Base-by-base conservation (phyloP, 2,329 filamentous ascomycete species). In the Allantophomopsis lycopodina region DNA sequence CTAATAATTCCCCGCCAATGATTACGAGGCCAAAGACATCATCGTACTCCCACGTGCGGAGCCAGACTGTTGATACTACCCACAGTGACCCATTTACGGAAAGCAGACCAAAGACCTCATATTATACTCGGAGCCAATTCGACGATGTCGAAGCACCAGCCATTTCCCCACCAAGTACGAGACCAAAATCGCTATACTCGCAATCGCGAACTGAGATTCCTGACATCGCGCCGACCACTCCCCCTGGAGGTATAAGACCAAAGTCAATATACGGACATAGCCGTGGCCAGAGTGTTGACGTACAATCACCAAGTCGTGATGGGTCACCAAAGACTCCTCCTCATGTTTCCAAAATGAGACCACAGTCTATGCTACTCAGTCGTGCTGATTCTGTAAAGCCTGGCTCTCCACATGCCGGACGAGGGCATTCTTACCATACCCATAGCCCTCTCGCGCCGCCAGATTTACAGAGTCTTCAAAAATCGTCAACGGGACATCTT, bases 401-500 rank as follows among this genome's bases (percentile, higher is more conserved):
- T 16, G 42, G 42, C 21, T 36, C 42, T 15, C 37, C 20, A 13
- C 39, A 43, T 20, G 36, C 37, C 44, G 49, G 43, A 49, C 46
- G 40, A 43, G 53, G 52, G n/a, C 46, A 50, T n/a, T 43, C 54
- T 40, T 47, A 49, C 39, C 55, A 57, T 38, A 49, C 50, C 31
- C 50, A 55, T 18, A 55, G 68, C 11, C 63, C 70, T 3, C 59
- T 87, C 13, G 71, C 68, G 7, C 68, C 73, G 0, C 79, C 84
- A 2, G 87, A 95, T 46, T 68, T 96, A 10, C 75, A 87, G 56
- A 79, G 76, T 28, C 68, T 98, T 14, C 82, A 89, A 42, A 84
- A 84, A 50, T 96, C 91, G 0, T 83, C 89, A 0, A 96, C 91
- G 2, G 80, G 82, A 42, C 85, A 98, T 58, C 71, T 98, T 16